phyloP scores from a whole-genome alignment of 2,329 filamentous ascomycete genomes.

The Alternaria sp. region DNA sequence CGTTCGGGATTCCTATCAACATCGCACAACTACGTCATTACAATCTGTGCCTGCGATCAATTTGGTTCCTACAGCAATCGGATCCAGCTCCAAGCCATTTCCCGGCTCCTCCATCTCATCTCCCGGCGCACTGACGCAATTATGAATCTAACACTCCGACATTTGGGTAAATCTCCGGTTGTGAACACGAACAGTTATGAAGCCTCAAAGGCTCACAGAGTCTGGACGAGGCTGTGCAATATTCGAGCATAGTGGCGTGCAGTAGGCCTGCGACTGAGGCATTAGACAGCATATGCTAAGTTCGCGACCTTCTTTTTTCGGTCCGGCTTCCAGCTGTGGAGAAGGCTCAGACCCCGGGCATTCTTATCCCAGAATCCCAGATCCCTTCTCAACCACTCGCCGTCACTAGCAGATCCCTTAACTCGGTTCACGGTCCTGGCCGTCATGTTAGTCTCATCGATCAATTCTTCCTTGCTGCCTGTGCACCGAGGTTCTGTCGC shows the following conservation, averaged over 20 bases:
- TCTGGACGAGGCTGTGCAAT: neutral
- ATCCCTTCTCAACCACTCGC: conserved; percentile 1
- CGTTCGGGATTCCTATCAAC: neutral
- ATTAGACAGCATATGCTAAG: neutral
- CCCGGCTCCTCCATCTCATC: neutral
- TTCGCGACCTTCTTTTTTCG: conserved; percentile 10
- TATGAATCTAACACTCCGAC: neutral
- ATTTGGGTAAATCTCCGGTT: neutral
- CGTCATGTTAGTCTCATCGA: neutral
- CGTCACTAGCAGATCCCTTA: conserved; percentile 8
- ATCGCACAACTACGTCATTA: neutral
- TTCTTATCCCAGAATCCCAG: conserved; percentile 6
- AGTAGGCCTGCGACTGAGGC: neutral
- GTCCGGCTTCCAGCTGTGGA: conserved; percentile 15
- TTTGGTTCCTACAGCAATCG: neutral
- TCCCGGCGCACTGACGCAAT: neutral
- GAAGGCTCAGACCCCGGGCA: conserved; percentile 7
- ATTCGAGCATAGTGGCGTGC: neutral
- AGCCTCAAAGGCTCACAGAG: neutral
- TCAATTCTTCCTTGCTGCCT: neutral
- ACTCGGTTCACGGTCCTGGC: conserved; percentile 10
- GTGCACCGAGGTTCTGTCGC: neutral
- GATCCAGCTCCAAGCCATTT: neutral
- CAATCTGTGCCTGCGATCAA: neutral
- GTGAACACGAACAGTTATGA: neutral